Percentiles rank a stretch among this genome's conserved stretches.
phyloP scores from a whole-genome alignment of 78 protist species.

The Cyanophora paradoxa region DNA sequence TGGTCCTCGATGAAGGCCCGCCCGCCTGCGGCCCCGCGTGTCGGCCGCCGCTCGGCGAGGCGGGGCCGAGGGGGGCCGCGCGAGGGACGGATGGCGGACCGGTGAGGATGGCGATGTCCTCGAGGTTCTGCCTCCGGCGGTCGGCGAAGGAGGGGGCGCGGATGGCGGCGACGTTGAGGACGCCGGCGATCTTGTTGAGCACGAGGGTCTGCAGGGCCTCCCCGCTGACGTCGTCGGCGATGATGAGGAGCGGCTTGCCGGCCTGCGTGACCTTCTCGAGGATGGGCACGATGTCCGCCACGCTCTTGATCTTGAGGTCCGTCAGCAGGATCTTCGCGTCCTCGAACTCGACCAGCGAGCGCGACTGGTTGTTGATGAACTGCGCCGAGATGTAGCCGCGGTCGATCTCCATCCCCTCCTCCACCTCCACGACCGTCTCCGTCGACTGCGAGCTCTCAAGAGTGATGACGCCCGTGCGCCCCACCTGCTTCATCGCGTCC shows the following conservation, averaged over 20 bases:
- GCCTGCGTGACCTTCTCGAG: neutral
- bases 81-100: slow-evolving; percentile 11
- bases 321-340: slow-evolving; percentile 1
- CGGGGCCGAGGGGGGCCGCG: neutral
- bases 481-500: neutral
- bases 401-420: slow-evolving; percentile 28
- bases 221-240: slow-evolving; percentile 23
- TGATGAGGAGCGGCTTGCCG: slow-evolving; percentile 12
- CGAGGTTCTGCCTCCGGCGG: slow-evolving; percentile 14
- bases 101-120: slow-evolving; percentile 30
- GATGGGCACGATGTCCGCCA: neutral
- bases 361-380: slow-evolving; percentile 8
- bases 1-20: slow-evolving; percentile 12
- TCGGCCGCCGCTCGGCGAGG: neutral
- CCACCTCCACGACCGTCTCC: slow-evolving; percentile 17
- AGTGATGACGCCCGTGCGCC: neutral
- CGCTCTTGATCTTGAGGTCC: slow-evolving; percentile 15
- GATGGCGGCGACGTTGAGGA: slow-evolving; percentile 7
- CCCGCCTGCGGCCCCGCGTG: slow-evolving; percentile 1
- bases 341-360: neutral
- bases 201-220: slow-evolving; percentile 23
- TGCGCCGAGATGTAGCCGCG: slow-evolving; percentile 16
- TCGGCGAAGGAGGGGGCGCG: slow-evolving; percentile 36
- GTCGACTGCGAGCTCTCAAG: neutral
- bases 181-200: slow-evolving; percentile 26